These are phyloP conservation scores for Drechslerella coelobrocha DNA, from an alignment of 2,329 filamentous ascomycete genomes.

Conservation along the genomic window DNA sequence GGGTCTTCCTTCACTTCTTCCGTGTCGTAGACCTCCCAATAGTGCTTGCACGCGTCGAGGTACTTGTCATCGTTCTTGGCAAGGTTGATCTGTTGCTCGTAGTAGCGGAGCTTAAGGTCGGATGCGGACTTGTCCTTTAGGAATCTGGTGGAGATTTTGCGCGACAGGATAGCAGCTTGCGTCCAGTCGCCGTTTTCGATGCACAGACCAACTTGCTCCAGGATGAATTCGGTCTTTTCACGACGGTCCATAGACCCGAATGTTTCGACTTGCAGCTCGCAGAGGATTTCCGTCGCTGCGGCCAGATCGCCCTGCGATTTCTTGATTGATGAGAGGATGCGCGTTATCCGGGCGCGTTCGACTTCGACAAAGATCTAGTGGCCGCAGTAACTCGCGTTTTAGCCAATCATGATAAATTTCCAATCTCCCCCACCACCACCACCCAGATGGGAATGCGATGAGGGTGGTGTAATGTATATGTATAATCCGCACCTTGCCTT, in stretches of 20 bases:
- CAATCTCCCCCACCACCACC: no score
- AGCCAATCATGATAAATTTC: no score
- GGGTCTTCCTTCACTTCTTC: slow-evolving; percentile 92
- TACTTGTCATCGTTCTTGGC: slow-evolving; percentile 98
- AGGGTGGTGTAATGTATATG: background rate
- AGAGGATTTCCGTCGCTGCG: slow-evolving; percentile 88
- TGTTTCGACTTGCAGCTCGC: slow-evolving; percentile 97
- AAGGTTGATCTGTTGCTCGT: slow-evolving; percentile 94
- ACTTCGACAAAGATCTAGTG: slow-evolving; percentile 96
- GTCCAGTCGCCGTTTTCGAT: slow-evolving; percentile 97
- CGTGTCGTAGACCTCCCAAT: slow-evolving; percentile 94
- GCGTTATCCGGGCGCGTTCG: slow-evolving; percentile 92
- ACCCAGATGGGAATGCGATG: slow-evolving; percentile 1
- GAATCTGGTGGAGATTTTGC: slow-evolving; percentile 96
- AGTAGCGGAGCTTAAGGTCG: slow-evolving; percentile 92
- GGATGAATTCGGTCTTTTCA: slow-evolving; percentile 98
- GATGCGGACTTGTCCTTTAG: slow-evolving; percentile 89
- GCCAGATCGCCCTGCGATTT: slow-evolving; percentile 91
- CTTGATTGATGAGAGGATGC: slow-evolving; percentile 96
- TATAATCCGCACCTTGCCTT: slow-evolving; percentile 75
- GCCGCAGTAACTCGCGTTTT: no score
- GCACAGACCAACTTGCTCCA: slow-evolving; percentile 91
- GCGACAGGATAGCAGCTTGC: slow-evolving; percentile 88
- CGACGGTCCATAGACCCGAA: slow-evolving; percentile 97
- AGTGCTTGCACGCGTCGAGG: slow-evolving; percentile 96